Percentiles rank a stretch among this genome's conserved stretches.
Conservation (phyloP, 179 eudicot genomes). For the Beta corolliflora region DNA sequence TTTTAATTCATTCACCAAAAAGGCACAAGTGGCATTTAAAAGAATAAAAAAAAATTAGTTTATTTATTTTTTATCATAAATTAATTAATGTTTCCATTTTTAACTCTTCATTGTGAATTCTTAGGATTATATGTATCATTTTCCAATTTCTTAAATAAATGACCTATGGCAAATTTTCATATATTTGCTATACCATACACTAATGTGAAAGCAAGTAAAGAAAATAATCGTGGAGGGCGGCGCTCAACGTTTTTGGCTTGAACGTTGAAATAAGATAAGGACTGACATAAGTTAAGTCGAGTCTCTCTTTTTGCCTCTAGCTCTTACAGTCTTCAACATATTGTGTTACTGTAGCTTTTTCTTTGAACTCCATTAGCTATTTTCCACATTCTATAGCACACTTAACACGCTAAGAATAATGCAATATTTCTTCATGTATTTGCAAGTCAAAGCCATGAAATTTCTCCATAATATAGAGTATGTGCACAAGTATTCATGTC, state of each 20-base stretch:
- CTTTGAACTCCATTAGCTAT: background rate
- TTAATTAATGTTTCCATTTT: too few species aligned
- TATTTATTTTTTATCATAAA: too few species aligned
- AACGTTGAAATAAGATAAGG: background rate
- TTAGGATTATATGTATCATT: too few species aligned
- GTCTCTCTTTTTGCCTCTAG: background rate
- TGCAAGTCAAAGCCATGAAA: background rate
- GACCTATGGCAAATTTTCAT: background rate
- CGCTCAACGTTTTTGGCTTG: conserved; percentile 7
- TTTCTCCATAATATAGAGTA: background rate
- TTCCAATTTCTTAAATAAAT: background rate
- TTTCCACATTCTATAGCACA: background rate
- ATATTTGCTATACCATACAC: background rate
- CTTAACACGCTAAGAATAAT: background rate
- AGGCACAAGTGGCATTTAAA: too few species aligned
- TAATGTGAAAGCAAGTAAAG: background rate
- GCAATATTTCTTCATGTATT: background rate
- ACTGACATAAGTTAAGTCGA: background rate
- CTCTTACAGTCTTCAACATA: background rate
- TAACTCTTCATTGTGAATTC: too few species aligned
- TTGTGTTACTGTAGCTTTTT: background rate
- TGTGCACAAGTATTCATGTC: background rate
- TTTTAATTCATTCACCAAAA: too few species aligned
- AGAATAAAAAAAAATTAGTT: too few species aligned
- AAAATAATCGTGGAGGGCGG: background rate